Evolutionary conservation across 2,329 filamentous ascomycete genomes (phyloP), one percentile per base, ranked within the genome.

Genomic region (Alternaria panax): DNA sequence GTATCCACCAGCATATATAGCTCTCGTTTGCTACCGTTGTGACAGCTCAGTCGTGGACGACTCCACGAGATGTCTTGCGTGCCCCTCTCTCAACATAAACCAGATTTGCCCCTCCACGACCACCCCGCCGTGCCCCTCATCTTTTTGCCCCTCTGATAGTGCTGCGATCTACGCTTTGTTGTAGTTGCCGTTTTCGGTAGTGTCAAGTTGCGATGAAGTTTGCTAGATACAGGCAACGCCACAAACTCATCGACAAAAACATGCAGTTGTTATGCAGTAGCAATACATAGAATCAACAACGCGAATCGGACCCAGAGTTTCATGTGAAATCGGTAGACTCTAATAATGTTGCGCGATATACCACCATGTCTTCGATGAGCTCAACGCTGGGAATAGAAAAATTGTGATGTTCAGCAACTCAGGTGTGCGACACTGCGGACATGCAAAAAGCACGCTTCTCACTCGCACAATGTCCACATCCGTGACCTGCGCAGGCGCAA

Each of bases 71-170:
- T 40, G 42, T 36, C 53, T 24, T 5, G 16, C 14, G 7, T 55
- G 51, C 30, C 51, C 51, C 50, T 52, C 50, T 36, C 28, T 34
- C 14, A 47, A 47, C 45, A 47, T 16, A 47, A 32, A 20, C 28
- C 45, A 47, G 28, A 27, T 7, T 47, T 54, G 57, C 60, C 60
- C 60, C 61, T 63, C 61, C 41, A 51, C 41, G 38, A 54, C 42
- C 48, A 51, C 58, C 61, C 61, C 57, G 43, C 62, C 41, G 43
- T 47, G 48, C 52, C 57, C 60, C 57, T 65, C 62, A 22, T 43
- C 38, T 24, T 42, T 54, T 51, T 66, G 64, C 64, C 64, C 64
- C 64, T 66, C 64, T 53, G 52, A 59, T 66, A 66, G 64, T 61
- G 62, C 64, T 51, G 32, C 47, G 57, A 63, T 42, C 30, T 57